phyloP scores from a whole-genome alignment of 2,329 filamentous ascomycete genomes.

The Curvularia sp. region DNA sequence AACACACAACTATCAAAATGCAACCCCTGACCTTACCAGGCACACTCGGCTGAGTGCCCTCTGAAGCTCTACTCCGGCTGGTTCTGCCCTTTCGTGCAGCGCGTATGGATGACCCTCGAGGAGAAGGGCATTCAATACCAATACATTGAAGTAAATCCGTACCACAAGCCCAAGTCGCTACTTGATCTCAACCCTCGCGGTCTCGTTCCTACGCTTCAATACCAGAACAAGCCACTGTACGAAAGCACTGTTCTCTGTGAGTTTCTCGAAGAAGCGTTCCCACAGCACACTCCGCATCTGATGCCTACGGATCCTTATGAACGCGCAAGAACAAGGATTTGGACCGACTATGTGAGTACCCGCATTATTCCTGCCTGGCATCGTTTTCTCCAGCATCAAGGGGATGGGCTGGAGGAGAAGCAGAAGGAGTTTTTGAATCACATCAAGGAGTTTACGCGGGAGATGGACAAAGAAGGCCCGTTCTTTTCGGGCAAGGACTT shows the following conservation, averaged over 20 bases:
- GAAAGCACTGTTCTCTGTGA: slow-evolving; percentile 77
- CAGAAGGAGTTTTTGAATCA: slow-evolving; percentile 65
- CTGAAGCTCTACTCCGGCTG: slow-evolving; percentile 75
- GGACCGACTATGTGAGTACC: slow-evolving; percentile 74
- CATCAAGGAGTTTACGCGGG: slow-evolving; percentile 65
- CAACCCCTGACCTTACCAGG: slow-evolving; percentile 22
- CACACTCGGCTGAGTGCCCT: slow-evolving; percentile 52
- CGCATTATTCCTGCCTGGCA: slow-evolving; percentile 75
- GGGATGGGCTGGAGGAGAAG: slow-evolving; percentile 56
- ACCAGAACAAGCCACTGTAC: slow-evolving; percentile 67
- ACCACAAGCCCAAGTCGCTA: slow-evolving; percentile 72
- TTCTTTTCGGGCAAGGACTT: slow-evolving; percentile 72
- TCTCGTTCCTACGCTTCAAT: slow-evolving; percentile 73
- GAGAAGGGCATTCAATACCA: slow-evolving; percentile 78
- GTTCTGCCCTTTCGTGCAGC: slow-evolving; percentile 75
- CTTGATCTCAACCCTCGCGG: slow-evolving; percentile 76
- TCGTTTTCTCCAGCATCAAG: slow-evolving; percentile 58
- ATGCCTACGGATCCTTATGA: slow-evolving; percentile 69
- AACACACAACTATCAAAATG: not conserved
- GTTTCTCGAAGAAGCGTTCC: slow-evolving; percentile 76
- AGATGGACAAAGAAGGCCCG: slow-evolving; percentile 68
- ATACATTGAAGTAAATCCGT: slow-evolving; percentile 74
- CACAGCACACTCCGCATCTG: slow-evolving; percentile 58
- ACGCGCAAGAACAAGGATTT: slow-evolving; percentile 70
- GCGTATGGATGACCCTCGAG: slow-evolving; percentile 74